phyloP scores from a whole-genome alignment of 163 green algal species.

The Prototheca wickerhamii region DNA sequence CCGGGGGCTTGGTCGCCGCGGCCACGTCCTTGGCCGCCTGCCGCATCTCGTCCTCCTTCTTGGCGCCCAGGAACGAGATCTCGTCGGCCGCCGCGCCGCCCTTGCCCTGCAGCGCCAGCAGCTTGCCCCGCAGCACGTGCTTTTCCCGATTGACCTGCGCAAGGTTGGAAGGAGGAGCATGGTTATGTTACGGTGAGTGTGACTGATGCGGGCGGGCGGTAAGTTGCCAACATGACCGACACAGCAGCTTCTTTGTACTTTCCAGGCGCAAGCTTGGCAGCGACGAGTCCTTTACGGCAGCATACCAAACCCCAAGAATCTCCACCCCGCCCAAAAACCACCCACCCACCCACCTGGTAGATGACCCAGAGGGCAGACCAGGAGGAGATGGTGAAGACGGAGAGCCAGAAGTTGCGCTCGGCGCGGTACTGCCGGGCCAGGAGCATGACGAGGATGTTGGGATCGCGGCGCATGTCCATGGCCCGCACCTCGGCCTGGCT shows the following conservation, averaged over 20 bases:
- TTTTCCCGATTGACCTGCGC: conserved; percentile 18
- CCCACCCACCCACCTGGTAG: conserved; percentile 4
- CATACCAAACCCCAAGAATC: neutral
- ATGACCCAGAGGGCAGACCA: conserved; percentile 8
- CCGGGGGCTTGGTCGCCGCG: neutral
- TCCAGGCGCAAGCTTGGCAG: too few species aligned
- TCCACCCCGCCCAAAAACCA: neutral
- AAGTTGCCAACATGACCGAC: too few species aligned
- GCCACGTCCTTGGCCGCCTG: neutral
- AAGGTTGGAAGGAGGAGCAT: too few species aligned
- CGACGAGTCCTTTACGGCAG: too few species aligned
- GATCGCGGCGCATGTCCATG: neutral
- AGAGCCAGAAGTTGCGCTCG: conserved; percentile 17
- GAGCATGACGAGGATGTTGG: conserved; percentile 17
- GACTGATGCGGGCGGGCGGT: too few species aligned
- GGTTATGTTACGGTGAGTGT: too few species aligned
- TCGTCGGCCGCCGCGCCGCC: conserved; percentile 7
- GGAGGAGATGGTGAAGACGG: conserved; percentile 2
- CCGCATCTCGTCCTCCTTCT: conserved; percentile 1
- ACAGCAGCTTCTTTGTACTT: too few species aligned
- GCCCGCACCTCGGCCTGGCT: neutral
- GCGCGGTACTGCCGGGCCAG: neutral
- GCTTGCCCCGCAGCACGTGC: conserved; percentile 12
- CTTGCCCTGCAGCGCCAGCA: conserved; percentile 15
- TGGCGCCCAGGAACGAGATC: conserved; percentile 5